phyloP scores from a whole-genome alignment of 441 rosid species.

The Theobroma grandiflorum region DNA sequence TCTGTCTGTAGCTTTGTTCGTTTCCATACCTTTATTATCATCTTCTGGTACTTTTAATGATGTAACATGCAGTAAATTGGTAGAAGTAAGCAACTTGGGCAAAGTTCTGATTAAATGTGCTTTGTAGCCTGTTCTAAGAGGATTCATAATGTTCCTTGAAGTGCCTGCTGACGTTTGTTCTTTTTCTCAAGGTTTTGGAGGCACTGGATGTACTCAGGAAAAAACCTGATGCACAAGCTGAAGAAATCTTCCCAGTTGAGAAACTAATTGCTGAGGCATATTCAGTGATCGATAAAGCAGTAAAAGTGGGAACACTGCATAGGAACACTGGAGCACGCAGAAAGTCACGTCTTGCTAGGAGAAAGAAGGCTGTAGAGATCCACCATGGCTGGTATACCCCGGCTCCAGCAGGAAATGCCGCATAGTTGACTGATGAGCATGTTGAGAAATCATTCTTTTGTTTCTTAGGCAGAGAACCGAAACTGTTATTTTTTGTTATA shows the following conservation, averaged over 20 bases:
- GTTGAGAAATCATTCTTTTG: background rate
- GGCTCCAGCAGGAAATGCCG: constrained; percentile 37
- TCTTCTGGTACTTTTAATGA: background rate
- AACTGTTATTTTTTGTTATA: constrained; percentile 16
- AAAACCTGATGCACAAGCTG: constrained; percentile 75
- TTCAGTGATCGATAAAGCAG: constrained; percentile 84
- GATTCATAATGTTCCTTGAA: background rate
- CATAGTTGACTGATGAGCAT: constrained; percentile 20
- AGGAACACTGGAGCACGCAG: constrained; percentile 82
- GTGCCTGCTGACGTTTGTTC: background rate
- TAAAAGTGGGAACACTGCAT: constrained; percentile 72
- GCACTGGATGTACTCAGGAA: constrained; percentile 75
- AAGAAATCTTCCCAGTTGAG: constrained; percentile 74
- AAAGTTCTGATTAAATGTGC: background rate
- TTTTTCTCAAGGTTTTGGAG: constrained; percentile 68
- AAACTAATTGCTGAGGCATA: constrained; percentile 88
- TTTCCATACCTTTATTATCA: background rate
- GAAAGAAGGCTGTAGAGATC: constrained; percentile 83
- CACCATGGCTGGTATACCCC: constrained; percentile 95
- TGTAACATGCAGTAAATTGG: background rate
- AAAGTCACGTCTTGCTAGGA: constrained; percentile 88
- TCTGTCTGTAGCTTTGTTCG: background rate
- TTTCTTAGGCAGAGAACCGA: constrained; percentile 1
- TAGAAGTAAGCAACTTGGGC: background rate
- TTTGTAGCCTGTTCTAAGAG: background rate